Base-by-base conservation (phyloP, 2,329 filamentous ascomycete genomes). In the Colletotrichum noveboracense region DNA sequence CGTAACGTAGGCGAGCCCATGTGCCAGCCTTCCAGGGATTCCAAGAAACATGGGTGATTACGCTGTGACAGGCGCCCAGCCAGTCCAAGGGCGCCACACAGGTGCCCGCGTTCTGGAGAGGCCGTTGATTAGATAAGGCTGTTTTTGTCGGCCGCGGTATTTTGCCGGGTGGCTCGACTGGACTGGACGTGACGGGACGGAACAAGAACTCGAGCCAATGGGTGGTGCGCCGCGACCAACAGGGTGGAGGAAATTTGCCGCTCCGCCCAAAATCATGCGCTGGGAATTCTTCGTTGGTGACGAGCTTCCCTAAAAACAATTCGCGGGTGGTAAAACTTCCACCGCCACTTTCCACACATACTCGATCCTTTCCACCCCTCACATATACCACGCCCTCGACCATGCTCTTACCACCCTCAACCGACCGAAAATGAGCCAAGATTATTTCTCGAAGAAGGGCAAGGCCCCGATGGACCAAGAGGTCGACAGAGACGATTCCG, bases 381-480 rank as follows among this genome's bases (percentile, higher is more conserved):
- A 32, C 38, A n/a, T 12, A 32, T 68, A 65, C 73, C 64, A 61
- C 30, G 76, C 76, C 62, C 68, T 79, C 77, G 77, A 85, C 79
- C 79, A 87, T 86, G 85, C 81, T 81, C 79, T 78, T 81, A 78
- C 79, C 78, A 77, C 67, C 77, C 76, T 60, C 77, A 62, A 74
- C 73, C 75, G 43, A 73, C 79, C 80, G 81, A 87, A 80, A 77
- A 93, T 93, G 91, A 93, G 89, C 85, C 89, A 92, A 84, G 88
- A 92, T 80, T 89, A 91, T 79, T 88, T 87, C 78, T 86, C 85
- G 79, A 85, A 85, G 78, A 92, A 92, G 84, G 89, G 89, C 79
- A 90, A 91, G 83, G 80, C 83, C 80, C 85, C 84, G 73, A 81
- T 83, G 66, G 80, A 79, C 71, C 80, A 81, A 76, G 83, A 83